These are phyloP conservation scores for Naganishia sp. DNA, from an alignment of 1,284 basidiomycete genomes.

Conservation along the genomic window DNA sequence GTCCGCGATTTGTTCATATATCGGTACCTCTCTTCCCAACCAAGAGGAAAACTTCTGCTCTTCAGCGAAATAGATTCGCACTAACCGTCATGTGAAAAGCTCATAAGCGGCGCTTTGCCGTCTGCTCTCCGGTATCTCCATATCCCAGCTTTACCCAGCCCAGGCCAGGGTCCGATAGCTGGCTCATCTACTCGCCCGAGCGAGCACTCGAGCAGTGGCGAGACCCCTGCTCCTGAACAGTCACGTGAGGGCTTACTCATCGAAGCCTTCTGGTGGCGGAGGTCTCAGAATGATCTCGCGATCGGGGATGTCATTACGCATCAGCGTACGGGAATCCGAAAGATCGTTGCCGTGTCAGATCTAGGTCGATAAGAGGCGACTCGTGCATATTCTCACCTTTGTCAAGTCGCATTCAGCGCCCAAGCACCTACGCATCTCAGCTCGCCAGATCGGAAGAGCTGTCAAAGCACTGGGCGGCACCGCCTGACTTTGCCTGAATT, in stretches of 20 bases:
- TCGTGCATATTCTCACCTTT: neutral
- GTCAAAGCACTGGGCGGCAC: constrained; percentile 11
- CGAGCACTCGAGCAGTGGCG: too few relatives aligned
- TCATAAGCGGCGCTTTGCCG: too few relatives aligned
- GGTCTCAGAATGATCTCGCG: constrained; percentile 16
- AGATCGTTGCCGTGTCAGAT: constrained; percentile 2
- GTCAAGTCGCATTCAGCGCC: neutral
- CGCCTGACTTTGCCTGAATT: constrained; percentile 15
- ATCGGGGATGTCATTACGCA: constrained; percentile 26
- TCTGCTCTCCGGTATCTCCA: too few relatives aligned
- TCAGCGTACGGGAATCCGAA: constrained; percentile 4
- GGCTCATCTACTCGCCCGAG: too few relatives aligned
- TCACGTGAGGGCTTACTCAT: constrained; percentile 23
- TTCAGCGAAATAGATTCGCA: too few relatives aligned
- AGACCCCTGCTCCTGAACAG: neutral
- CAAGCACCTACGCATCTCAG: too few relatives aligned
- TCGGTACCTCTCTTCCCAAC: too few relatives aligned
- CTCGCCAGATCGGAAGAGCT: neutral
- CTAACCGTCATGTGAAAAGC: too few relatives aligned
- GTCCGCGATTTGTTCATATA: too few relatives aligned
- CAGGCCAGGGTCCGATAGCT: too few relatives aligned
- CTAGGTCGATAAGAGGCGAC: neutral
- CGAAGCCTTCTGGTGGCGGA: neutral
- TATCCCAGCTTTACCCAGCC: too few relatives aligned
- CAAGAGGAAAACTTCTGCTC: too few relatives aligned